Conservation (phyloP, 345 rosid species). For the Linum tenue region DNA sequence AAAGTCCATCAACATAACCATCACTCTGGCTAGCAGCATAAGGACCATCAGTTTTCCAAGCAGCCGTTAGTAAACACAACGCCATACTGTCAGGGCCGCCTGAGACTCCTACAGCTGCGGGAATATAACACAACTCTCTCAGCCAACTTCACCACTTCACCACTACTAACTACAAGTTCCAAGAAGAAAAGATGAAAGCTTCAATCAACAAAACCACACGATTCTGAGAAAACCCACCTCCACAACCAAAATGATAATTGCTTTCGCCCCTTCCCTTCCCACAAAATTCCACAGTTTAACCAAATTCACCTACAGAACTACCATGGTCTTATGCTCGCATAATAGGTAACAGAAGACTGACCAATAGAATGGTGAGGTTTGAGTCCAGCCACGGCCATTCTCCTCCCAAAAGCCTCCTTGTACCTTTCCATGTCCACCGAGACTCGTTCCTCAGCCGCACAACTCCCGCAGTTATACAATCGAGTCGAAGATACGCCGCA, state of each 20-base stretch:
- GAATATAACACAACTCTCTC: not conserved
- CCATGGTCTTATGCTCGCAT: not conserved
- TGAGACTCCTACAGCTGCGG: conserved; percentile 76
- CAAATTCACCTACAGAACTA: not conserved
- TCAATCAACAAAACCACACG: not conserved
- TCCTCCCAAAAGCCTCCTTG: conserved; percentile 45
- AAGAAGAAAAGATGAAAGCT: not conserved
- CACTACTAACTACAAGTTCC: not conserved
- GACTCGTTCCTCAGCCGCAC: conserved; percentile 18
- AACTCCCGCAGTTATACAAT: conserved; percentile 32
- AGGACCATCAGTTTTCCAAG: conserved; percentile 55
- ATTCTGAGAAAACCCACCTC: not conserved
- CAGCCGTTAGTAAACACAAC: conserved; percentile 66
- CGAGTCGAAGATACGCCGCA: conserved; percentile 16
- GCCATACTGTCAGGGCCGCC: conserved; percentile 99
- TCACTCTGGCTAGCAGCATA: conserved; percentile 19
- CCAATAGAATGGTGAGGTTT: conserved; percentile 75
- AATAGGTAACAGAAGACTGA: conserved; percentile 17
- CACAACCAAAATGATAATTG: not conserved
- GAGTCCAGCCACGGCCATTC: conserved; percentile 84
- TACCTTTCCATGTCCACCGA: conserved; percentile 27
- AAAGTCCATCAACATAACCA: conserved; percentile 63
- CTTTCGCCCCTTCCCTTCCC: not conserved
- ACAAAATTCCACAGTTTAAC: not conserved
- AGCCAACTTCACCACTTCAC: not conserved